Evolutionary conservation across 78 protist genomes (phyloP), one percentile per base, ranked within the genome.

Genomic region (Creolimax fragrantissima): DNA sequence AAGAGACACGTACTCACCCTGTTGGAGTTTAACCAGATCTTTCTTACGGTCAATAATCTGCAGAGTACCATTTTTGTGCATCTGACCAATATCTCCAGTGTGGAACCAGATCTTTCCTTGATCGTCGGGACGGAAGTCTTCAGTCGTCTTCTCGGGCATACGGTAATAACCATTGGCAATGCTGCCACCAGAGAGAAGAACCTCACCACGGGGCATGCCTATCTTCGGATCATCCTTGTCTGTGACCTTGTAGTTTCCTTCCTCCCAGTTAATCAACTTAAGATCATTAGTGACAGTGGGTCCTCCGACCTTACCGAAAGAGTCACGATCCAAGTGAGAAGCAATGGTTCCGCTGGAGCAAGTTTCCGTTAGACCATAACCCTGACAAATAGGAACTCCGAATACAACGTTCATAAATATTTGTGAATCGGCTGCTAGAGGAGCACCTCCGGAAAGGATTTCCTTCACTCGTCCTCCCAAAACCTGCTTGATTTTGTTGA

Each of bases 81-180:
- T 2, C 83, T 89, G 89, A 7, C 94, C 97, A 43, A 97, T 42
- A 91, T 97, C 98, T 39, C 97, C 97, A 3, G 98, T 96, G 89
- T 58, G 66, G 94, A 93, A 96, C 93, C 92, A 97, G 81, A 96
- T n/a, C 42, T 44, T 7, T 5, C 92, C 92, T 3, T 3, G 32
- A 41, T 3, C 95, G 47, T 93, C 94, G 44, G 42, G 91, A 47
- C 47, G 47, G 45, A 94, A 92, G 42, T 67, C 84, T 81, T 96
- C 97, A 3, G 32, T 58, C n/a, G 98, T 97, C 91, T 84, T 83
- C 7, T 97, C 96, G 43, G 93, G 95, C 83, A 39, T 2, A 83
- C 94, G 93, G 91, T 45, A 95, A 91, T 97, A 97, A 45, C 97
- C 97, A 7, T 2, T 4, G 58, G 94, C 44, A 44, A 96, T 85